phyloP scores from a whole-genome alignment of 768 basidiomycete genomes.

The Cubamyces lactineus region DNA sequence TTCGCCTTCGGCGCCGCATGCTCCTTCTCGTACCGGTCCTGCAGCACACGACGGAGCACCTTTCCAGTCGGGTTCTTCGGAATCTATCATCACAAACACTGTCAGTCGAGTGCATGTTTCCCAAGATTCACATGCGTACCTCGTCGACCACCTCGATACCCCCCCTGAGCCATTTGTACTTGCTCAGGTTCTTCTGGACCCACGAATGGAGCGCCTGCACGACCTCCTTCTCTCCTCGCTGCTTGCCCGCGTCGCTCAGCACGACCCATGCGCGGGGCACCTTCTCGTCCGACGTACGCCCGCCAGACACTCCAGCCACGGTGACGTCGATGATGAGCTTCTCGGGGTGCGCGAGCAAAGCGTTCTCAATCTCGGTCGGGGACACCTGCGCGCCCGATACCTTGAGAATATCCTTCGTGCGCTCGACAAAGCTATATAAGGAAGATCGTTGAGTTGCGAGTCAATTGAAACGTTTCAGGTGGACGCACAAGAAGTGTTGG shows the following conservation, averaged over 20 bases:
- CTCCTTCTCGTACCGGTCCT: slow-evolving; percentile 55
- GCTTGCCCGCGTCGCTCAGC: slow-evolving; percentile 57
- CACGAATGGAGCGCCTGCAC: slow-evolving; percentile 58
- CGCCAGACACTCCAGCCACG: slow-evolving; percentile 76
- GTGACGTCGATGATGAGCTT: slow-evolving; percentile 64
- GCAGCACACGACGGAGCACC: slow-evolving; percentile 61
- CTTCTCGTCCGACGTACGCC: slow-evolving; percentile 71
- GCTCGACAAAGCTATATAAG: slow-evolving; percentile 63
- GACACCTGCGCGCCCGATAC: slow-evolving; percentile 82
- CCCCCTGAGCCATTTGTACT: slow-evolving; percentile 77
- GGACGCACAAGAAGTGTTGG: slow-evolving; percentile 65
- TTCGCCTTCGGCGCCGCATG: slow-evolving; percentile 12
- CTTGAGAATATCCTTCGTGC: slow-evolving; percentile 84
- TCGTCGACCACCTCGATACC: slow-evolving; percentile 67
- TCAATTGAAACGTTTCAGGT: not conserved
- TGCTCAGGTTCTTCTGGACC: slow-evolving; percentile 65
- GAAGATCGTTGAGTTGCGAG: not conserved
- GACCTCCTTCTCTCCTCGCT: slow-evolving; percentile 45
- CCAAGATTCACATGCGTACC: slow-evolving; percentile 41
- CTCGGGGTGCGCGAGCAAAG: slow-evolving; percentile 62
- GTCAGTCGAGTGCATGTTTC: not conserved
- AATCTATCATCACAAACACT: slow-evolving; percentile 46
- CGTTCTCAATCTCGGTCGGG: slow-evolving; percentile 75
- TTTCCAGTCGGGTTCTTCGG: slow-evolving; percentile 80
- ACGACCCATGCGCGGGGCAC: slow-evolving; percentile 82